A percentile compares a stretch with the other conserved stretches of the same genome.
These are phyloP conservation scores for Amanita muscaria DNA, from an alignment of 768 basidiomycete genomes.

Conservation along the genomic window DNA sequence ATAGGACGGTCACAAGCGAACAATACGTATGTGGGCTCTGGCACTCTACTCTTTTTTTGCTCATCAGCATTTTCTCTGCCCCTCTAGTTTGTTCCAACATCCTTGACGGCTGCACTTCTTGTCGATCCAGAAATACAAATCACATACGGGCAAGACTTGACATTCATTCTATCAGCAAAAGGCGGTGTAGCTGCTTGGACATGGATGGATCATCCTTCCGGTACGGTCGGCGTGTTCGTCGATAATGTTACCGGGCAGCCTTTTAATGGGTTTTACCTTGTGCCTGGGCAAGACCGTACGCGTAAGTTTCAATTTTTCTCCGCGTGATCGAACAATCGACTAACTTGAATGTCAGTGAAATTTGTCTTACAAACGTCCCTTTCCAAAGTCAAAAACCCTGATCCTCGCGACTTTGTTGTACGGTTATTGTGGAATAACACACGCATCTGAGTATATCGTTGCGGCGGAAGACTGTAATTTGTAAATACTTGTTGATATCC, in stretches of 20 bases:
- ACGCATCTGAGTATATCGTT: conserved; percentile 25
- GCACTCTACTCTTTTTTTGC: conserved; percentile 5
- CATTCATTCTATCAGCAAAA: conserved; percentile 42
- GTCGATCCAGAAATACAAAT: conserved; percentile 41
- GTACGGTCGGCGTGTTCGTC: conserved; percentile 46
- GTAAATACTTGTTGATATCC: too few relatives aligned
- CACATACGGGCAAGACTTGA: conserved; percentile 23
- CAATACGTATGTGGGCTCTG: conserved; percentile 33
- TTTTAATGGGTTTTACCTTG: conserved; percentile 45
- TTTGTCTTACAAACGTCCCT: conserved; percentile 31
- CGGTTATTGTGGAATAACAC: conserved; percentile 49
- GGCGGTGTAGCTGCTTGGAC: conserved; percentile 50
- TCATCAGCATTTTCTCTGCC: background rate
- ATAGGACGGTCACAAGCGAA: conserved; percentile 37
- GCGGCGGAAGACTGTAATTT: too few relatives aligned
- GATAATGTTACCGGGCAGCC: conserved; percentile 33
- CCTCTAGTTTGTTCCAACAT: conserved; percentile 46
- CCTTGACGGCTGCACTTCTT: conserved; percentile 36
- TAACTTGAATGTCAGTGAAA: too few relatives aligned
- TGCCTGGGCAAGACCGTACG: conserved; percentile 46
- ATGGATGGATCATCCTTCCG: conserved; percentile 51
- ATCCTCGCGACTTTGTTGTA: conserved; percentile 37
- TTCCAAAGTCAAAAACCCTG: conserved; percentile 29
- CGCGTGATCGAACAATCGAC: too few relatives aligned
- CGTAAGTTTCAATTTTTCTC: conserved; percentile 29